Base-by-base conservation (phyloP, 2,329 filamentous ascomycete genomes). In the Daldinia sp. region DNA sequence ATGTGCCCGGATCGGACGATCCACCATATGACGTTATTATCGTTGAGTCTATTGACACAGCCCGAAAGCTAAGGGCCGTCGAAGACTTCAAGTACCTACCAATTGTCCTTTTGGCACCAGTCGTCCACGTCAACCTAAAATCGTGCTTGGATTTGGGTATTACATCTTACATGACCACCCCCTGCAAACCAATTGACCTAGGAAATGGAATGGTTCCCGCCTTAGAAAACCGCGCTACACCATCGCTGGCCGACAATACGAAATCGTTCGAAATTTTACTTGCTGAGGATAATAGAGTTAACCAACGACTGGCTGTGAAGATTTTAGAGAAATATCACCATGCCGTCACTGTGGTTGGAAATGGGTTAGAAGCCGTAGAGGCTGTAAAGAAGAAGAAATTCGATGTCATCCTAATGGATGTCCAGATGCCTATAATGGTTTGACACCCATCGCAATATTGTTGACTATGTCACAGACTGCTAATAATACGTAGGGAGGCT, bases 351-450 rank as follows among this genome's bases (percentile, higher is more conserved):
- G 95, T 99, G 21, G 95, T 97, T 41, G 93, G 94, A 72, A 99
- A 99, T 75, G 95, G 95, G 64, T 85, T 94, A 68, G 94, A 98
- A 74, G 95, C 95, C 1, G 88, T 98, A 11, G 91, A 97, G 74
- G 89, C 91, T n/a, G 89, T 97, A 71, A 94, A 96, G 83, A 87
- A 90, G 75, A 94, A 91, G 80, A 90, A 92, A 75, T 99, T 96
- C 76, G 95, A 99, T 77, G 92, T 97, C 64, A 95, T 99, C 68
- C 85, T 99, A 49, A 99, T 99, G 95, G 95, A 99, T 75, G 95
- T 99, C 15, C 95, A 98, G 77, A 99, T 99, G 95, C 95, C 95
- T n/a, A 91, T 98, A 73, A 98, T 98, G 94, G 89, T 91, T 80
- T 81, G 87, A 63, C 30, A n/a, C 53, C 65, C 67, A 32, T 41